Evolutionary conservation across 495 filamentous ascomycete genomes (phyloP), one percentile per base, ranked within the genome.

Genomic region (Achaetomiella virescens): DNA sequence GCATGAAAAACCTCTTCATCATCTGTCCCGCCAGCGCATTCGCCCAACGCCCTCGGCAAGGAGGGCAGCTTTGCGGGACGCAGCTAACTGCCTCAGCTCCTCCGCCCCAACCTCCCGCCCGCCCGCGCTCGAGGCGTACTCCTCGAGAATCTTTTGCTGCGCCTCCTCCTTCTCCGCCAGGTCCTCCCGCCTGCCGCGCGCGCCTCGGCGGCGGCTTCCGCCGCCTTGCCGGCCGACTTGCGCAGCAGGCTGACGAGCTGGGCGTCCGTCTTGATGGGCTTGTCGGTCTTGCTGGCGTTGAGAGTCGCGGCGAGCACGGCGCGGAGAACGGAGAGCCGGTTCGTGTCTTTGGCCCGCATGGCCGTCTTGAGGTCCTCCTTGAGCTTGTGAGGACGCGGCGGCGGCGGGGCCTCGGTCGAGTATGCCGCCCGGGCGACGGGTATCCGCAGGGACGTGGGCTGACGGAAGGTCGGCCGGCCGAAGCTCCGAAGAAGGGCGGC

Each of bases 301-400:
- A 76, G 74, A 8, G 72, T 72, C 18, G 75, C 72, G 17, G 78
- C 60, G 31, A 84, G 70, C 52, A 84, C 61, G n/a, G 73, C 61
- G 52, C 81, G 78, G 44, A 84, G 69, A 14, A 82, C 82, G 44
- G 71, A 61, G 18, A 84, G 75, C 18, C 78, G 72, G 24, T 72
- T 68, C 43, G 77, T 68, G 60, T 82, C 79, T 66, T 84, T 85
- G 41, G 69, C 70, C 38, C 76, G 74, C 82, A 85, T 82, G 44
- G 82, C 80, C 35, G 72, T 66, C 66, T 85, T 85, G 50, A 85
- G 68, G 57, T 85, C 82, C 43, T 66, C 69, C 49, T 81, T 83
- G 53, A 77, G 58, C 61, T 67, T 78, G 42, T 67, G 58, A 18
- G 75, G 65, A 6, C 77, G 66, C 8, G 74, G 71, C 31, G 72